Conservation (phyloP, 495 filamentous ascomycete species). For the Daldinia concentrica region DNA sequence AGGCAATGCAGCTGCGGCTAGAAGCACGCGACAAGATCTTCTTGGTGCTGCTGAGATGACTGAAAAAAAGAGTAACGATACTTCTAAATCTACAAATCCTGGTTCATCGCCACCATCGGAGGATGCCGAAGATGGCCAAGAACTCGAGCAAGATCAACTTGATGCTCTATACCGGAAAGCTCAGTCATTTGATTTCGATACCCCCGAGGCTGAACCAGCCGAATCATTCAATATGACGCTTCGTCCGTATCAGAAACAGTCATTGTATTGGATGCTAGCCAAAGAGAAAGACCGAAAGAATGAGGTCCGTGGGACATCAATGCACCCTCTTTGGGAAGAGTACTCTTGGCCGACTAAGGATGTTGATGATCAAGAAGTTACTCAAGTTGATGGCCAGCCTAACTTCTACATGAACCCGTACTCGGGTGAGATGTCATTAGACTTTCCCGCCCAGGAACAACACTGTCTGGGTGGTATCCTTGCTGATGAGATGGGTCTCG, state of each 20-base stretch:
- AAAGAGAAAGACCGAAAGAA: slow-evolving; percentile 85
- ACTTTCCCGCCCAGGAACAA: slow-evolving; percentile 93
- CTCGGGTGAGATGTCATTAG: slow-evolving; percentile 90
- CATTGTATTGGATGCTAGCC: slow-evolving; percentile 91
- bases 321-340: slow-evolving; percentile 98
- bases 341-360: slow-evolving; percentile 90
- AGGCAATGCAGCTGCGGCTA: slow-evolving; percentile 77
- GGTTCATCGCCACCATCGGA: slow-evolving; percentile 61
- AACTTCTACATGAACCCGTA: slow-evolving; percentile 96
- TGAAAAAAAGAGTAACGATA: slow-evolving; percentile 76
- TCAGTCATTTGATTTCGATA: slow-evolving; percentile 94
- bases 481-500: slow-evolving; percentile 90
- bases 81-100: slow-evolving; percentile 44
- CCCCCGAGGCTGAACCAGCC: slow-evolving; percentile 83
- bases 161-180: slow-evolving; percentile 95
- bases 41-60: slow-evolving; percentile 86
- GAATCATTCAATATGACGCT: slow-evolving; percentile 82
- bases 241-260: slow-evolving; percentile 94
- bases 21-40: slow-evolving; percentile 80
- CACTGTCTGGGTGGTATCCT: slow-evolving; percentile 93
- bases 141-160: slow-evolving; percentile 94
- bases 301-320: slow-evolving; percentile 71
- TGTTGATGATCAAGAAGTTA: slow-evolving; percentile 79
- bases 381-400: slow-evolving; percentile 67
- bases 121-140: slow-evolving; percentile 82